Base-by-base conservation (phyloP, 202 grass and related monocot species). In the Brachypodium distachyon region DNA sequence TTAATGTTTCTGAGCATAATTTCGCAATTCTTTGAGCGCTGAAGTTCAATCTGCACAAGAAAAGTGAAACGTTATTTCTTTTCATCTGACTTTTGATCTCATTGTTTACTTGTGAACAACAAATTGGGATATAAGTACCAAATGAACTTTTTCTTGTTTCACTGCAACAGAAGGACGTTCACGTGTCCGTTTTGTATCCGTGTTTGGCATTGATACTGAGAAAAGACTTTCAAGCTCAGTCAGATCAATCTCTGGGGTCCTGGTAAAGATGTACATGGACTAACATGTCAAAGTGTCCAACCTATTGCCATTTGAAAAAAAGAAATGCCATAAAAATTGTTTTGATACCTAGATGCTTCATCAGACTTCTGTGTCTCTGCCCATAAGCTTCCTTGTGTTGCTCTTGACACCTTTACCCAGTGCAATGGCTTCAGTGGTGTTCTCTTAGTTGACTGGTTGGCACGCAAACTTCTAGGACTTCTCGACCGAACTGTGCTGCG, bases 1-100 rank as follows among this genome's bases (percentile, higher is more conserved):
- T 94, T 97, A 28, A 97, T 84, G 46, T 90, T 97, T 43, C 89
- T 93, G 58, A 97, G 91, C 86, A 94, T 97, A 86, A 97, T 97
- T 80, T 97, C 91, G 67, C 94, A 97, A 56, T 97, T 97, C 62
- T 93, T 97, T 73, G 94, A 86, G 29, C 94, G 86, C 27, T 86
- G 85, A 84, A 94, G 86, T 59, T 94, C 94, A 91, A 97, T 94
- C 94, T 97, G 82, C 79, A 80, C 31, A 49, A 63, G 22, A 75
- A 69, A 86, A 17, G 23, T 43, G 23, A 44, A 77, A 77, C 2
- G 66, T 81, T 77, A 74, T 53, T 75, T 39, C 54, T 79, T 67
- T 41, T 67, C 40, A 53, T 52, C 58, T 23, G 33, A 73, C 4
- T 29, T 72, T 43, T 56, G 65, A 74, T 38, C 21, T 33, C 61